phyloP scores from a whole-genome alignment of 1,284 basidiomycete genomes.

The Ceratobasidium theobromae region DNA sequence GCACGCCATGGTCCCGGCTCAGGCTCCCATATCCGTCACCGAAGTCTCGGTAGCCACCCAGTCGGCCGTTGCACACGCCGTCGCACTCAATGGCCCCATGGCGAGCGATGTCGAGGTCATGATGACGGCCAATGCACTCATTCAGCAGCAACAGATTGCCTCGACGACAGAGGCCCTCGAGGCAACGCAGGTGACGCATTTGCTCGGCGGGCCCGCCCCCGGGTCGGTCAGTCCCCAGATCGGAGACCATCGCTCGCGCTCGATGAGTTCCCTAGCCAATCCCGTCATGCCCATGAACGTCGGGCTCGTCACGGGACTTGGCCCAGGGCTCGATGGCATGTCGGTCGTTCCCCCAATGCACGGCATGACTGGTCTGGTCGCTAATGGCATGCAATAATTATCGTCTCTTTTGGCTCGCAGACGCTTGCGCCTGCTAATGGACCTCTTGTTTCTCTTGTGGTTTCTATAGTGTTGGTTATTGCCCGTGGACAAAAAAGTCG shows the following conservation, averaged over 20 bases:
- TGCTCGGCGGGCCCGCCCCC: constrained; percentile 3
- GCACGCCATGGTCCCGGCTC: constrained; percentile 46
- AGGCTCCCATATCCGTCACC: constrained; percentile 67
- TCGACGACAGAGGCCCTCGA: constrained; percentile 22
- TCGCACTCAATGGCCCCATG: constrained; percentile 60
- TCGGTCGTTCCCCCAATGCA: constrained; percentile 16
- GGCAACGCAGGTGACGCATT: constrained; percentile 12
- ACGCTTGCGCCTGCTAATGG: constrained; percentile 16
- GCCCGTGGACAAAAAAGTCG: constrained; percentile 23
- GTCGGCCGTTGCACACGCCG: constrained; percentile 66
- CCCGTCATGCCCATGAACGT: constrained; percentile 21
- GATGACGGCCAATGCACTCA: constrained; percentile 62
- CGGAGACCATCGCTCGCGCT: constrained; percentile 23
- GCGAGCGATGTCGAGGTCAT: constrained; percentile 68
- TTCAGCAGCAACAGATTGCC: constrained; percentile 47
- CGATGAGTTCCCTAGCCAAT: constrained; percentile 22
- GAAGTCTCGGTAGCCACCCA: constrained; percentile 77
- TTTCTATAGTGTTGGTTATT: not conserved
- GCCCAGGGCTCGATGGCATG: constrained; percentile 26
- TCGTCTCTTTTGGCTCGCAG: not conserved
- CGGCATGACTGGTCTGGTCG: constrained; percentile 22
- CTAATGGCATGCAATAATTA: constrained; percentile 22
- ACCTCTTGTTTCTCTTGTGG: not conserved
- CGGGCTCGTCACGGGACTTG: constrained; percentile 22
- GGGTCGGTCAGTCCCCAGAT: constrained; percentile 25